A percentile compares a stretch with the other conserved stretches of the same genome.
Conservation (phyloP, 2,329 filamentous ascomycete genomes). For the Zymoseptoria ardabiliae region DNA sequence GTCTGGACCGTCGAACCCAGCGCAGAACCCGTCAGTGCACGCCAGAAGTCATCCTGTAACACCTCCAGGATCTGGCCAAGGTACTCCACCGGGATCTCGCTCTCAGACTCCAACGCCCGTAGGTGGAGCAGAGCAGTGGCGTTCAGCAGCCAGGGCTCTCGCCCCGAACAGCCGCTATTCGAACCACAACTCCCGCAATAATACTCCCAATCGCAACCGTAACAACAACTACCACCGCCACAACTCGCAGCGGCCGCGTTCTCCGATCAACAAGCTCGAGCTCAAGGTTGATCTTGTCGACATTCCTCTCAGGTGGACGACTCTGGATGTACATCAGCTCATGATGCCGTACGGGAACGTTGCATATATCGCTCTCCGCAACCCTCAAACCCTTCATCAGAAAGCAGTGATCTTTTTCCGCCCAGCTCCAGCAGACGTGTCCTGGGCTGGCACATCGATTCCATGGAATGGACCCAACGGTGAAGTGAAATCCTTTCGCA, state of each 20-base stretch:
- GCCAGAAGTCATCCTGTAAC: not conserved
- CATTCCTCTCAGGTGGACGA: slow-evolving; percentile 17
- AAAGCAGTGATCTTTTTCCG: slow-evolving; percentile 16
- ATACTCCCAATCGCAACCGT: not conserved
- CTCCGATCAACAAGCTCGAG: slow-evolving; percentile 8
- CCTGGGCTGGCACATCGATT: slow-evolving; percentile 12
- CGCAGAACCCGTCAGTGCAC: not conserved
- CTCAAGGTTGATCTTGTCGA: slow-evolving; percentile 8
- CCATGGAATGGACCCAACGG: slow-evolving; percentile 1
- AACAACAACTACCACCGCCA: not conserved
- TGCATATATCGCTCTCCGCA: slow-evolving; percentile 12
- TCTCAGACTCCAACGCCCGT: not conserved
- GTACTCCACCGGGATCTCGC: not conserved
- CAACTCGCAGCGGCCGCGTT: not conserved
- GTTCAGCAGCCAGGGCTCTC: no score
- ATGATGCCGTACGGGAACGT: slow-evolving; percentile 13
- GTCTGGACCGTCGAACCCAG: not conserved
- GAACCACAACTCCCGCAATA: not conserved
- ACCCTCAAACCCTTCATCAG: slow-evolving; percentile 4
- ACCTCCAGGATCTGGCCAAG: not conserved
- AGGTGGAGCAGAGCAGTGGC: not conserved
- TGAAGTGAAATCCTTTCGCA: not conserved
- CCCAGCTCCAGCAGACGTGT: slow-evolving; percentile 14
- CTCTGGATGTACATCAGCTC: slow-evolving; percentile 16
- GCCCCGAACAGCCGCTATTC: not conserved